A percentile compares a stretch with the other conserved stretches of the same genome.
Evolutionary conservation across 192 early-diverging fungal genomes (phyloP).

Genomic region (Phycomyces nitens): DNA sequence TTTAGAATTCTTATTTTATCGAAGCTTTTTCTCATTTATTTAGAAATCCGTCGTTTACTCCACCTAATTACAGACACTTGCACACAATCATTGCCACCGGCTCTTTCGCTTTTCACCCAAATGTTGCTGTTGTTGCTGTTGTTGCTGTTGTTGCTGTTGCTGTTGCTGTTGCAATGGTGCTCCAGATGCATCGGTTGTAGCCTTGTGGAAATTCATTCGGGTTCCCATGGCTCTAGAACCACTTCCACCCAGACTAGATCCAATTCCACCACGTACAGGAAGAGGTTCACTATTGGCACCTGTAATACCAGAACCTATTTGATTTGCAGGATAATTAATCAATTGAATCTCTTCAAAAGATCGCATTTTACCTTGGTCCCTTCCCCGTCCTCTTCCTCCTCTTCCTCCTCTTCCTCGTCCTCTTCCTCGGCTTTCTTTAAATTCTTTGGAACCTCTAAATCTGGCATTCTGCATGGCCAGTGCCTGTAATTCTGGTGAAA

Average conservation of each 20-base stretch:
- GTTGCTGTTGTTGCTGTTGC: too few species aligned
- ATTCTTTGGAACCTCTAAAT: conserved; percentile 48
- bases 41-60: too few species aligned
- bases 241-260: background rate
- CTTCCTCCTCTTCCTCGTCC: conserved; percentile 42
- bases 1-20: too few species aligned
- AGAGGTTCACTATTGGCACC: background rate
- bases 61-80: too few species aligned
- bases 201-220: background rate
- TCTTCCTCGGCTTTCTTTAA: conserved; percentile 35
- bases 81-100: background rate
- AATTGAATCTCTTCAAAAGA: too few species aligned
- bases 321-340: too few species aligned
- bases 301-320: background rate
- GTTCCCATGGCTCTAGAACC: background rate
- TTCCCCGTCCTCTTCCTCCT: conserved; percentile 13
- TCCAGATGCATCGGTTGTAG: background rate
- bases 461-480: conserved; percentile 57
- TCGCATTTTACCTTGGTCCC: background rate
- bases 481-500: conserved; percentile 42
- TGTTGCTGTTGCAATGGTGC: background rate
- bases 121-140: too few species aligned
- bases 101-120: background rate
- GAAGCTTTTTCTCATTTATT: too few species aligned
- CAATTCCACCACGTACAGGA: background rate